Conservation (phyloP, 352 stramenopile genomes). For the Globisporangium viniferum region DNA sequence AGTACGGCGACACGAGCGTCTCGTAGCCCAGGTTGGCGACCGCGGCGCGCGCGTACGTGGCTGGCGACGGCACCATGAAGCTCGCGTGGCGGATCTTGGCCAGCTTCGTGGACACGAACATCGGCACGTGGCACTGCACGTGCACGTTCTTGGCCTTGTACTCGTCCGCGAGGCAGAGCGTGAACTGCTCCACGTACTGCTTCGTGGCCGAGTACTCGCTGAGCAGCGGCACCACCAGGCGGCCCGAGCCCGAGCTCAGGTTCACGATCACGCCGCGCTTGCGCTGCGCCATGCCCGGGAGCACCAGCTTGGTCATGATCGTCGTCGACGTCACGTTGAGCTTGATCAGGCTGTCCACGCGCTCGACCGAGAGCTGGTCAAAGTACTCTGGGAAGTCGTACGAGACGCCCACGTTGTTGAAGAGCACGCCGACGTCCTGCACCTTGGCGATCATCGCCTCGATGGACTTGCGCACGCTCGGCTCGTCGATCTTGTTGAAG, state of each 20-base stretch:
- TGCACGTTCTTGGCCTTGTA: slow-evolving; percentile 92
- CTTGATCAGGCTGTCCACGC: slow-evolving; percentile 91
- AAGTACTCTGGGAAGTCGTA: slow-evolving; percentile 99
- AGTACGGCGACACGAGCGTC: slow-evolving; percentile 92
- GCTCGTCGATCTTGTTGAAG: slow-evolving; percentile 91
- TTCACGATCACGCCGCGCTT: slow-evolving; percentile 97
- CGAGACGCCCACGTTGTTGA: slow-evolving; percentile 99
- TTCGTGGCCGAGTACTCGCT: slow-evolving; percentile 97
- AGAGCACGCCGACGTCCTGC: slow-evolving; percentile 95
- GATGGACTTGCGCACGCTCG: slow-evolving; percentile 52
- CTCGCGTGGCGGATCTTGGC: slow-evolving; percentile 96
- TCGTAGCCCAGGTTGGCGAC: slow-evolving; percentile 93
- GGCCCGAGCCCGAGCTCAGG: slow-evolving; percentile 94
- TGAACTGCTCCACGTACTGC: slow-evolving; percentile 97
- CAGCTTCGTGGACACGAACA: slow-evolving; percentile 99
- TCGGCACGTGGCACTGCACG: slow-evolving; percentile 97
- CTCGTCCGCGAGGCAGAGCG: slow-evolving; percentile 94
- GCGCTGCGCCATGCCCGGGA: slow-evolving; percentile 92
- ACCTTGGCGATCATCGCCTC: slow-evolving; percentile 56
- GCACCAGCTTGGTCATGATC: slow-evolving; percentile 85
- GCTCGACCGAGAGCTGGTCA: slow-evolving; percentile 93
- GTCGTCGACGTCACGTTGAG: slow-evolving; percentile 77
- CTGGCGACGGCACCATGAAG: slow-evolving; percentile 91
- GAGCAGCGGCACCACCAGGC: slow-evolving; percentile 94
- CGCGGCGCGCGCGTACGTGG: slow-evolving; percentile 89